These are phyloP conservation scores for Adansonia madagascariensis DNA, from an alignment of 441 rosid species.

Conservation along the genomic window DNA sequence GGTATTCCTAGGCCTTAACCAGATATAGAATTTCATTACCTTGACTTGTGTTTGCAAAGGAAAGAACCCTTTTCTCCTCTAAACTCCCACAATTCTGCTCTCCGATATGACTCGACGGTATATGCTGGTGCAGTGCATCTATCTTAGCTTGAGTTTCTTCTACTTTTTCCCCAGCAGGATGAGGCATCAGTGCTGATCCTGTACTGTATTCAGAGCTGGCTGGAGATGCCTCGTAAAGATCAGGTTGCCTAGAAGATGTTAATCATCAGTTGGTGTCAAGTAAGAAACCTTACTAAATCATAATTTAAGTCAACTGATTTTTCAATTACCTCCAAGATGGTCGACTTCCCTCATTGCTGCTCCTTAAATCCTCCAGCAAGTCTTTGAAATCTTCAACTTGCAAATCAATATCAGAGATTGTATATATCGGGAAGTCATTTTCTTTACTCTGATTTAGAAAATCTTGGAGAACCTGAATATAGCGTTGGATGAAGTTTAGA, in stretches of 20 bases:
- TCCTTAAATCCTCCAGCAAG: conserved; percentile 70
- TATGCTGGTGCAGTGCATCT: conserved; percentile 45
- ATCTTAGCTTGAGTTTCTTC: conserved; percentile 51
- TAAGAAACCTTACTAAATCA: conserved; percentile 27
- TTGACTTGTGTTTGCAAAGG: conserved; percentile 46
- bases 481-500: conserved; percentile 28
- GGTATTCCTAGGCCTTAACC: conserved; percentile 7
- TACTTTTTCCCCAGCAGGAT: conserved; percentile 46
- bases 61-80: conserved; percentile 47
- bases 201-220: conserved; percentile 91
- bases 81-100: conserved; percentile 35
- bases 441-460: conserved; percentile 73
- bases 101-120: conserved; percentile 31
- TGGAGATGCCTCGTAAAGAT: conserved; percentile 79
- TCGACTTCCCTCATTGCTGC: conserved; percentile 63
- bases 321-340: conserved; percentile 75
- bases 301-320: conserved; percentile 2
- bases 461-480: conserved; percentile 79
- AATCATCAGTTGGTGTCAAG: conserved; percentile 28
- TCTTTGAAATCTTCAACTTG: conserved; percentile 78
- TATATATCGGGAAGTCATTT: conserved; percentile 52
- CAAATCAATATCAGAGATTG: conserved; percentile 64
- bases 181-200: conserved; percentile 65
- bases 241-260: conserved; percentile 70
- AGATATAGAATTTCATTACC: conserved; percentile 40